Evolutionary conservation across 345 rosid genomes (phyloP), one percentile per base, ranked within the genome.

Genomic region (Chamaenerion angustifolium): DNA sequence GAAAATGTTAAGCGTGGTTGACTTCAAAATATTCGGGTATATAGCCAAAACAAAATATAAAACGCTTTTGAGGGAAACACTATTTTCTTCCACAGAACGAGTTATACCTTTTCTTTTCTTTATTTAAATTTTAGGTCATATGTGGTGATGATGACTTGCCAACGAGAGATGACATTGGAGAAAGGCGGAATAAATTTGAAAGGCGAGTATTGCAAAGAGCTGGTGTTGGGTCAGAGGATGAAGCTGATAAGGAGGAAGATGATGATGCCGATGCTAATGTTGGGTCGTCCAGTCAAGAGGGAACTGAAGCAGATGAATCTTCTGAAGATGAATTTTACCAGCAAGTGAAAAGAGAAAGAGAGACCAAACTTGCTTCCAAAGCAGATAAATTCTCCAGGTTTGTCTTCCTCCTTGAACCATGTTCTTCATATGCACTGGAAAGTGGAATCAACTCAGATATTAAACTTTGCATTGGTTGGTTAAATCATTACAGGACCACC

Each of bases 81-180:
- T n/a, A 16, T 18, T 48, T 48, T 19, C 13, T 10, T 10, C 11
- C 37, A 23, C 12, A 6, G 12, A 43, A 14, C 6, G 40, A 18
- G 42, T 43, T 25, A 6, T 14, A 9, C 31, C n/a, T 42, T 42
- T 48, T 45, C 31, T 46, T 11, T 19, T 37, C 31, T 44, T 48
- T 42, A 31, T 17, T 8, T n/a, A 48, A 11, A 21, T 62, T 52
- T 48, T 59, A 85, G 97, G 73, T 71, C 62, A 50, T 90, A 51
- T 83, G 80, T 18, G 95, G 98, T 52, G 95, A 85, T 56, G 94
- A 83, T 65, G 95, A 88, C 71, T 59, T 88, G 57, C 97, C 95
- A 0, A 76, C 49, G 71, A 70, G 97, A 56, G 97, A 89, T 71
- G 95, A 89, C 63, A 81, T 90, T 58, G 98, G 98, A 60, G 95